Percentiles rank a stretch among this genome's conserved stretches.
phyloP scores from a whole-genome alignment of 257 asterid genomes.

The Nicotiana noctiflora region DNA sequence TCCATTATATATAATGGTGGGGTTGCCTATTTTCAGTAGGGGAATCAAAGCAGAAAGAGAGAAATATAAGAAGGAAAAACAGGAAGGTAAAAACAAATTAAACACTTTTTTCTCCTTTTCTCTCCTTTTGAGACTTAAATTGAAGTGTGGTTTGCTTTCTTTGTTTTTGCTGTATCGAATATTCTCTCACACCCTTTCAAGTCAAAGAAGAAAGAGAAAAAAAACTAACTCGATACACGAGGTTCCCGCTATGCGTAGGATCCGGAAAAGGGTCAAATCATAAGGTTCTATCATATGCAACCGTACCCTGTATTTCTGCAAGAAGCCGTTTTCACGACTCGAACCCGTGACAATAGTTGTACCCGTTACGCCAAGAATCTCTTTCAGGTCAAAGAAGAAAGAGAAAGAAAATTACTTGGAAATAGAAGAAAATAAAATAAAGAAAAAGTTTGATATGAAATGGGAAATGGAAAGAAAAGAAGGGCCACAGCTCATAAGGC shows the following conservation, averaged over 20 bases:
- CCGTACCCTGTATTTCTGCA: no score
- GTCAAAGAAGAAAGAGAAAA: constrained; percentile 50
- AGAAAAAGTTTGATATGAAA: constrained; percentile 40
- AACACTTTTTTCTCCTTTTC: constrained; percentile 53
- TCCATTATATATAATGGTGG: constrained; percentile 67
- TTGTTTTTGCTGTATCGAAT: constrained; percentile 59
- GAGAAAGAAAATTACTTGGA: constrained; percentile 18
- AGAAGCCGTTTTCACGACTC: no score
- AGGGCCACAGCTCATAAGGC: constrained; percentile 57
- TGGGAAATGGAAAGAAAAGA: constrained; percentile 52
- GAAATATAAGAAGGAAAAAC: constrained; percentile 25
- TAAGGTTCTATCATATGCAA: no score
- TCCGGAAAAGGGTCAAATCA: no score
- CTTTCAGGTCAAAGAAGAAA: constrained; percentile 58
- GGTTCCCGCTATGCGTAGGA: no score
- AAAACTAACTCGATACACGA: no score
- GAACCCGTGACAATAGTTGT: no score
- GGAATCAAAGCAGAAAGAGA: constrained; percentile 35
- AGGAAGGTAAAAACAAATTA: constrained; percentile 63
- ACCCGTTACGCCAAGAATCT: background rate
- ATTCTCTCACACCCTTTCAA: constrained; percentile 57
- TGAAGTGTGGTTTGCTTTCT: constrained; percentile 58
- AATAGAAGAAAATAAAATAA: background rate
- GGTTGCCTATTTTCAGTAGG: constrained; percentile 43
- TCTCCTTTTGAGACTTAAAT: constrained; percentile 66